phyloP scores from a whole-genome alignment of 306 rosid genomes.

The Dryas octopetala region DNA sequence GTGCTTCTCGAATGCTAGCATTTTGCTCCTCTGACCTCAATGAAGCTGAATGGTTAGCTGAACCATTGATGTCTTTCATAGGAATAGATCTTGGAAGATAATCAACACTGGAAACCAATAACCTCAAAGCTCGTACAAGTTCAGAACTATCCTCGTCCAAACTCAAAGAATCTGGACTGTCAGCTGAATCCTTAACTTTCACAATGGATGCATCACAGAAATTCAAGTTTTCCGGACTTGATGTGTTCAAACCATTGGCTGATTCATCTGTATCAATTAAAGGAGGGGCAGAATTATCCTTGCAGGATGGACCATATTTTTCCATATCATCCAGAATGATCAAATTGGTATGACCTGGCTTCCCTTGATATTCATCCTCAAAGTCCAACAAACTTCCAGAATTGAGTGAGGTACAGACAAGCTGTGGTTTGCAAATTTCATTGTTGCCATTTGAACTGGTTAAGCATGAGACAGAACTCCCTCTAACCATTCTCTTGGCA shows the following conservation, averaged over 20 bases:
- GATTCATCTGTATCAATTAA: background rate
- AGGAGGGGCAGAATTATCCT: constrained; percentile 1
- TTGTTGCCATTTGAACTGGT: background rate
- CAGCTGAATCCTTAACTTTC: background rate
- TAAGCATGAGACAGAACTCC: constrained; percentile 4
- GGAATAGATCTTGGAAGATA: constrained; percentile 9
- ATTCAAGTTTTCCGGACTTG: constrained; percentile 5
- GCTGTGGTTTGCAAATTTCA: background rate
- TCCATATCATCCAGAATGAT: constrained; percentile 1
- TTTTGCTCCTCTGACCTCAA: constrained; percentile 13
- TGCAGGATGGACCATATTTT: background rate
- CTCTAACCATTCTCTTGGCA: background rate
- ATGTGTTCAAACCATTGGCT: constrained; percentile 15
- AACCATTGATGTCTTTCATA: constrained; percentile 5
- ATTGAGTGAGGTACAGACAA: constrained; percentile 4
- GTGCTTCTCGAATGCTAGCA: background rate
- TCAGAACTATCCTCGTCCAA: constrained; percentile 8
- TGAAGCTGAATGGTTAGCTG: background rate
- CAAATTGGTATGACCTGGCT: constrained; percentile 9
- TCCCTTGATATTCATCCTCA: constrained; percentile 10
- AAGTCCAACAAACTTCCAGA: constrained; percentile 14
- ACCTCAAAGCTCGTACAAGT: constrained; percentile 1
- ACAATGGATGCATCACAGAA: background rate
- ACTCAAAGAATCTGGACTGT: background rate
- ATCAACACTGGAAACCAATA: constrained; percentile 1